phyloP scores from a whole-genome alignment of 352 stramenopile genomes.

The Globisporangium cederbergense region DNA sequence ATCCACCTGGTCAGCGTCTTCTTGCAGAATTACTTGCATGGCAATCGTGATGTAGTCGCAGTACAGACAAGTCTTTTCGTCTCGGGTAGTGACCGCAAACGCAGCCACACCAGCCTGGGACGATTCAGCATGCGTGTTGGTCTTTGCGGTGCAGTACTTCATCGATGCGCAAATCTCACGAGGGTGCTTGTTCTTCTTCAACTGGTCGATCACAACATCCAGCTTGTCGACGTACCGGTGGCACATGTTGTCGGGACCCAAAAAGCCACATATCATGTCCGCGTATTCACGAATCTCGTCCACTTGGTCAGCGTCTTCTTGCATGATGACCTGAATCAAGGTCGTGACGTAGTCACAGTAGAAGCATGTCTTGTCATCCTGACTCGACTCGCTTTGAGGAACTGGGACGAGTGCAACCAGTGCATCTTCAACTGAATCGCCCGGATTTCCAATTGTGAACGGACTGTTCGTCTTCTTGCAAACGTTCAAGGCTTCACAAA shows the following conservation, averaged over 20 bases:
- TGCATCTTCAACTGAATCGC: constrained; percentile 12
- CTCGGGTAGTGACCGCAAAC: too few species aligned
- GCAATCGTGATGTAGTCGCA: constrained; percentile 62
- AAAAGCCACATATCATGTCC: constrained; percentile 73
- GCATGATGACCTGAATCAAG: constrained; percentile 47
- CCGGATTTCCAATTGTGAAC: not conserved
- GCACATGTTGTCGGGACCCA: constrained; percentile 54
- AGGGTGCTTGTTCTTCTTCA: constrained; percentile 61
- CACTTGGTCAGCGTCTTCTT: constrained; percentile 55
- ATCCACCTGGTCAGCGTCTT: constrained; percentile 53
- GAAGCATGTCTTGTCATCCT: constrained; percentile 33
- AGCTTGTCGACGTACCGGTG: constrained; percentile 68
- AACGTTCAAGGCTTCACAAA: constrained; percentile 15
- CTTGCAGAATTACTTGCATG: constrained; percentile 49
- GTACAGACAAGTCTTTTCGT: constrained; percentile 49
- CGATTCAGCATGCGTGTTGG: too few species aligned
- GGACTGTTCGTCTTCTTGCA: constrained; percentile 12
- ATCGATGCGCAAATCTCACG: constrained; percentile 55
- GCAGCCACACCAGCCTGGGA: too few species aligned
- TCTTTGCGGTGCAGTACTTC: constrained; percentile 41
- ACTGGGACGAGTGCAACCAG: constrained; percentile 9
- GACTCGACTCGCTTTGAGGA: not conserved
- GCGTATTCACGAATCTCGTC: constrained; percentile 54
- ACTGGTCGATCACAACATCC: constrained; percentile 56
- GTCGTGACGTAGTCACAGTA: constrained; percentile 67